Base-by-base conservation (phyloP, 1,284 basidiomycete genomes). In the Laetiporus sulphureus region DNA sequence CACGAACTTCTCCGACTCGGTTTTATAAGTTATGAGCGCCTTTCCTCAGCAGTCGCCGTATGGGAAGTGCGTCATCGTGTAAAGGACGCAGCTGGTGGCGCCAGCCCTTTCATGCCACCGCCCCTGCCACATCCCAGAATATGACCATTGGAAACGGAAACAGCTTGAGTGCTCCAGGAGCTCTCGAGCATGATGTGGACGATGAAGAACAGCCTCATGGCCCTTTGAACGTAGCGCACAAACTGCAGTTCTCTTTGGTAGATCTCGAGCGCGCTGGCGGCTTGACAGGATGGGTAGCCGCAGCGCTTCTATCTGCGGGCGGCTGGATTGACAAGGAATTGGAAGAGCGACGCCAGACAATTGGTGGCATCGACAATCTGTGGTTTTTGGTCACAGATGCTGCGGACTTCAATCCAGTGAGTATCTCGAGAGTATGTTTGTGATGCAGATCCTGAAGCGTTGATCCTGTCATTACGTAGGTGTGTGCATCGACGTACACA, bases 391-490 rank as follows among this genome's bases (percentile, higher is more conserved):
- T 61, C 29, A 42, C 44, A 3, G 57, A 56, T 24, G 45, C 49
- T 4, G 51, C 57, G 2, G 57, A 59, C 40, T 60, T 61, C 43
- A 61, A 61, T 37, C 58, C 60, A 1, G 60, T 61, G 32, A 41
- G 32, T 34, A 24, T 36, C 11, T 8, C 11, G 21, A 30, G 4
- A 10, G 31, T 18, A n/a, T 27, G 25, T n/a, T n/a, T n/a, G n/a
- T n/a, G n/a, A n/a, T n/a, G n/a, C n/a, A n/a, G n/a, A n/a, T 38
- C 12, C 8, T 31, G 24, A 15, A 20, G 18, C 18, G 8, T 7
- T 11, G 11, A 27, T 16, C 13, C 19, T 19, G 20, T 19, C 16
- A 10, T 32, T 1, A 21, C 30, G 11, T 15, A 59, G 57, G 55
- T 51, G 2, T 59, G 57, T 36, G 53, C 53, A 2, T 53, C 51